phyloP scores from a whole-genome alignment of 1,139 yeast species.

The Zygosaccharomyces pseudobailii region DNA sequence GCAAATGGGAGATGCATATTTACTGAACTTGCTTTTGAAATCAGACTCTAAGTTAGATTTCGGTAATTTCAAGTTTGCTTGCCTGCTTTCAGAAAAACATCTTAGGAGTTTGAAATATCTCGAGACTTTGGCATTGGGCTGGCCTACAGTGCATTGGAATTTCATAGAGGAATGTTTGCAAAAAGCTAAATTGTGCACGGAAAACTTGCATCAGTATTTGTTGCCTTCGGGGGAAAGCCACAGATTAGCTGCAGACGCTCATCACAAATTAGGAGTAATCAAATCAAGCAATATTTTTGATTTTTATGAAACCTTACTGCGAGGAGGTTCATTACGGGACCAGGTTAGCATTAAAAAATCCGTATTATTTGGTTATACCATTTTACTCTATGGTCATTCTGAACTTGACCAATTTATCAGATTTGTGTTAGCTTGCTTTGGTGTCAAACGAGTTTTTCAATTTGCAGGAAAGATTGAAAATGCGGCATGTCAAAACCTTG shows the following conservation, averaged over 20 bases:
- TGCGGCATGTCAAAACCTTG: conserved; percentile 6
- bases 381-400: conserved; percentile 26
- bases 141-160: conserved; percentile 72
- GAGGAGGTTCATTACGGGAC: conserved; percentile 10
- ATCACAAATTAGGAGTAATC: conserved; percentile 16
- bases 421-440: conserved; percentile 25
- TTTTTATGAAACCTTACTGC: conserved; percentile 35
- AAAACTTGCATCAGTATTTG: conserved; percentile 45
- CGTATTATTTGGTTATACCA: conserved; percentile 16
- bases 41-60: conserved; percentile 3
- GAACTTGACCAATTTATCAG: conserved; percentile 26
- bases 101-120: conserved; percentile 71
- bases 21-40: conserved; percentile 12
- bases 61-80: conserved; percentile 46
- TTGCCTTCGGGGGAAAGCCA: conserved; percentile 63
- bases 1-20: not conserved
- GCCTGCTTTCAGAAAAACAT: conserved; percentile 54
- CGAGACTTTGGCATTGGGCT: conserved; percentile 81
- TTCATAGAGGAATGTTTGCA: conserved; percentile 54
- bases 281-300: conserved; percentile 32
- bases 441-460: conserved; percentile 17
- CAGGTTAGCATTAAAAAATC: conserved; percentile 16
- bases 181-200: conserved; percentile 27
- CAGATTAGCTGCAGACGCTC: conserved; percentile 22
- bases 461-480: conserved; percentile 8